phyloP scores from a whole-genome alignment of 1,139 yeast species.

The Diutina neorugosa region DNA sequence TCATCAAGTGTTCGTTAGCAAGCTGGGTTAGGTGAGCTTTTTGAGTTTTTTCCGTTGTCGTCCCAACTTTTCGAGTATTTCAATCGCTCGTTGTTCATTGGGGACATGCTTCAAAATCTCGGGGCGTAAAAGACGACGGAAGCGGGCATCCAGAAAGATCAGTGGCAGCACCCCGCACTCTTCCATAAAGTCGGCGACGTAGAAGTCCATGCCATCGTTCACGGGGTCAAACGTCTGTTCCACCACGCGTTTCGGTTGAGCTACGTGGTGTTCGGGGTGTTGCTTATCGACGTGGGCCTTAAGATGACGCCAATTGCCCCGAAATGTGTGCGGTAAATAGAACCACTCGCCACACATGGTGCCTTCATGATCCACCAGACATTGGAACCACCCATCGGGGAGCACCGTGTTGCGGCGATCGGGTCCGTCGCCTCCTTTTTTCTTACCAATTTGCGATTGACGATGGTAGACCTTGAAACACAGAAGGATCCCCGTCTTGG shows the following conservation, averaged over 20 bases:
- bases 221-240: constrained; percentile 1
- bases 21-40: neutral
- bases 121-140: neutral
- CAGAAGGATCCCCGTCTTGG: neutral
- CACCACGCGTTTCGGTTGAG: neutral
- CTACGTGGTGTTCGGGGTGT: neutral
- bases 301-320: constrained; percentile 1
- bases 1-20: neutral
- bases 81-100: neutral
- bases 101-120: constrained; percentile 1
- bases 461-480: neutral
- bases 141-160: neutral
- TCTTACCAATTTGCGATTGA: neutral
- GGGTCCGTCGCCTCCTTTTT: constrained; percentile 1
- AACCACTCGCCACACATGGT: neutral
- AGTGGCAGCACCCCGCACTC: neutral
- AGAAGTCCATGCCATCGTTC: neutral
- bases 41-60: neutral
- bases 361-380: neutral
- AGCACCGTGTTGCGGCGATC: constrained; percentile 1
- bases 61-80: constrained; percentile 1
- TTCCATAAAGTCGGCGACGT: constrained; percentile 1
- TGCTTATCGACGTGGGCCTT: neutral
- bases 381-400: neutral
- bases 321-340: neutral